Conservation (phyloP, 176 grass and related monocot genomes). For the Hsuehochloa calcarea region DNA sequence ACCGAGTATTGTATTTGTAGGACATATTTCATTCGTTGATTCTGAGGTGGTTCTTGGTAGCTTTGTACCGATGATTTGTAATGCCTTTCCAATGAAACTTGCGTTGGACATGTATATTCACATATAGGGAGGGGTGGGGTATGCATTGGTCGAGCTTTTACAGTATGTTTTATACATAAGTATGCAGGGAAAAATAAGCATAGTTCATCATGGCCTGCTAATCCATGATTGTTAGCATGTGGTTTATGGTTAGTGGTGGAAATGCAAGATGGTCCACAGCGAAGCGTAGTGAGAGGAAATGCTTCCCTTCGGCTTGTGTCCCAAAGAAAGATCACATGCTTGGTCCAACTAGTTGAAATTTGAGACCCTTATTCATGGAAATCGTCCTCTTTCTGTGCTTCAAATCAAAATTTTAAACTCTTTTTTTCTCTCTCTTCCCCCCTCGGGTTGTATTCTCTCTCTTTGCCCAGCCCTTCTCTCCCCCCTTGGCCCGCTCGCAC, state of each 20-base stretch:
- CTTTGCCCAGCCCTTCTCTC: too few species aligned
- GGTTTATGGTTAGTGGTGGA: background rate
- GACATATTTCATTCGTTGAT: slow-evolving; percentile 46
- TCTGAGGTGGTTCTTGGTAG: slow-evolving; percentile 18
- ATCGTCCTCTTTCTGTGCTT: background rate
- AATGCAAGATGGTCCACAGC: background rate
- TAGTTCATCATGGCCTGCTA: background rate
- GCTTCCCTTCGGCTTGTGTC: background rate
- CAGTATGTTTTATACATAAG: background rate
- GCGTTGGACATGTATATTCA: slow-evolving; percentile 2
- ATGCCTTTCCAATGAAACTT: background rate
- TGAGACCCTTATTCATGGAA: background rate
- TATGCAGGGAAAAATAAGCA: background rate
- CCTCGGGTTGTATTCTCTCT: too few species aligned
- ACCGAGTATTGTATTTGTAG: slow-evolving; percentile 35
- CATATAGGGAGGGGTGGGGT: background rate
- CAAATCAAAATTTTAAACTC: too few species aligned
- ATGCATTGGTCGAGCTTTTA: background rate
- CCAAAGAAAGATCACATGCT: background rate
- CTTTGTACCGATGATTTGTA: slow-evolving; percentile 11
- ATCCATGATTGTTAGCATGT: background rate
- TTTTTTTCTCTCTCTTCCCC: too few species aligned
- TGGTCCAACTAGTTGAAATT: background rate
- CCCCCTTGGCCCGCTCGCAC: too few species aligned
- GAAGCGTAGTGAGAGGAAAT: background rate